Evolutionary conservation across 208 protist species (phyloP).

Genomic region (Leishmania major): DNA sequence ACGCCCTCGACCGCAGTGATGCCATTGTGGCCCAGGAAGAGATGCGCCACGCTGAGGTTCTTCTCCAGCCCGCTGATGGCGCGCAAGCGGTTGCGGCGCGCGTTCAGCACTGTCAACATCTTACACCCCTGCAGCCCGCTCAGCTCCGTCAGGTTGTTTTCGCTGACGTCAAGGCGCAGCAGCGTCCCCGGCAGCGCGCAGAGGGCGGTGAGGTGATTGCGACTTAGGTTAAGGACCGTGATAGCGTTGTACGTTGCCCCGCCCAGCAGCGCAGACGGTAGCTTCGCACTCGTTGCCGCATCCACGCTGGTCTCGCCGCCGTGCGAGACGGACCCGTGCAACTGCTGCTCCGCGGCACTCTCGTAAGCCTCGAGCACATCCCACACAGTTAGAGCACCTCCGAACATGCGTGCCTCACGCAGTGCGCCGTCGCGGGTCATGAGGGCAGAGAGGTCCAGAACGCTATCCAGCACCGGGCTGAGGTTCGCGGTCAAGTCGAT

Average conservation of each 20-base stretch:
- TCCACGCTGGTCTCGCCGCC: constrained; percentile 8
- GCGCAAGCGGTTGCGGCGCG: constrained; percentile 60
- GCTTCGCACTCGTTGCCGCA: constrained; percentile 17
- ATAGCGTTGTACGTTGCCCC: constrained; percentile 42
- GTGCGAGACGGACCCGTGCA: not conserved
- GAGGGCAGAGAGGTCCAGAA: constrained; percentile 65
- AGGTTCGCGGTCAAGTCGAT: constrained; percentile 81
- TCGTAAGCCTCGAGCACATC: constrained; percentile 59
- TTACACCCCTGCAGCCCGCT: constrained; percentile 58
- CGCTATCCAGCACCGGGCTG: constrained; percentile 63
- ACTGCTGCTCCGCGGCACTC: constrained; percentile 39
- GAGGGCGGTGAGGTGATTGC: constrained; percentile 59
- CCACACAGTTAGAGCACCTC: constrained; percentile 57
- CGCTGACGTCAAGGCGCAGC: constrained; percentile 81
- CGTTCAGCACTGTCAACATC: constrained; percentile 85
- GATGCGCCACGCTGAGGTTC: constrained; percentile 61
- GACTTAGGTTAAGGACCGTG: constrained; percentile 77
- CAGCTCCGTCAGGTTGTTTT: constrained; percentile 63
- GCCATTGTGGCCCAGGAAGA: constrained; percentile 86
- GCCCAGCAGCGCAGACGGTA: constrained; percentile 28
- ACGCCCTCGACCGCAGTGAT: constrained; percentile 66
- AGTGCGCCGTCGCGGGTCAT: constrained; percentile 40
- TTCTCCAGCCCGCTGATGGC: constrained; percentile 51
- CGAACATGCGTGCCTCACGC: constrained; percentile 42
- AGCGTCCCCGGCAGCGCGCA: constrained; percentile 62